Percentiles rank a stretch among this genome's conserved stretches.
Evolutionary conservation across 441 rosid genomes (phyloP).

Genomic region (Syzygium malaccense): DNA sequence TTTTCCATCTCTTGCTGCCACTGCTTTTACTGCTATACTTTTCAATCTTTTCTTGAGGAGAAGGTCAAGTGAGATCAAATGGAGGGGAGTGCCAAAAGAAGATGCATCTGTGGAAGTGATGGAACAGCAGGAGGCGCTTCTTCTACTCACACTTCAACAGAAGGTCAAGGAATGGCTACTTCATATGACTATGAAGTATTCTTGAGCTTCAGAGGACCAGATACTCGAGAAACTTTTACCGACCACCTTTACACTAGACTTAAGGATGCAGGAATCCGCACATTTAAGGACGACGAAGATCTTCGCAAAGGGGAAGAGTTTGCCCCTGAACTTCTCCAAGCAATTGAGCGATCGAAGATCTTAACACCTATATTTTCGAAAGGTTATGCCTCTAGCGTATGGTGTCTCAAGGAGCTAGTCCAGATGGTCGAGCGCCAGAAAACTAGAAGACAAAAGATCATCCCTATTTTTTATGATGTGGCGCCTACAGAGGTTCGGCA

Average conservation of each 20-base stretch:
- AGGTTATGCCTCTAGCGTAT: neutral
- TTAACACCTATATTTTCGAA: neutral
- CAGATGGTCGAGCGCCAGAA: too few relatives aligned
- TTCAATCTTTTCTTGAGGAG: too few relatives aligned
- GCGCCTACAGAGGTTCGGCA: fast-evolving
- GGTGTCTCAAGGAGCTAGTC: neutral
- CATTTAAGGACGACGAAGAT: neutral
- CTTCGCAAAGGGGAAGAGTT: fast-evolving
- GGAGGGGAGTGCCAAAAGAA: neutral
- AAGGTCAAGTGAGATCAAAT: too few relatives aligned
- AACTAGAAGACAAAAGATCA: fast-evolving
- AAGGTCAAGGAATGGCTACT: fast-evolving
- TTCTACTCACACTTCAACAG: too few relatives aligned
- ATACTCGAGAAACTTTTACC: neutral
- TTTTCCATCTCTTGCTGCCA: too few relatives aligned
- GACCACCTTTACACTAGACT: neutral
- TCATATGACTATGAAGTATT: neutral
- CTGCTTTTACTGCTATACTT: too few relatives aligned
- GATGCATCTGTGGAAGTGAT: neutral
- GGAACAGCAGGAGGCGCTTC: neutral
- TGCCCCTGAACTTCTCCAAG: neutral
- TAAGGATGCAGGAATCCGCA: neutral
- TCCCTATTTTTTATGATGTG: neutral
- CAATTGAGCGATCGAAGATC: neutral
- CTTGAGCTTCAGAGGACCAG: neutral